Evolutionary conservation across 495 filamentous ascomycete species (phyloP), one percentile per base, ranked within the genome.

Genomic region (Symbiotaphrina buchneri): DNA sequence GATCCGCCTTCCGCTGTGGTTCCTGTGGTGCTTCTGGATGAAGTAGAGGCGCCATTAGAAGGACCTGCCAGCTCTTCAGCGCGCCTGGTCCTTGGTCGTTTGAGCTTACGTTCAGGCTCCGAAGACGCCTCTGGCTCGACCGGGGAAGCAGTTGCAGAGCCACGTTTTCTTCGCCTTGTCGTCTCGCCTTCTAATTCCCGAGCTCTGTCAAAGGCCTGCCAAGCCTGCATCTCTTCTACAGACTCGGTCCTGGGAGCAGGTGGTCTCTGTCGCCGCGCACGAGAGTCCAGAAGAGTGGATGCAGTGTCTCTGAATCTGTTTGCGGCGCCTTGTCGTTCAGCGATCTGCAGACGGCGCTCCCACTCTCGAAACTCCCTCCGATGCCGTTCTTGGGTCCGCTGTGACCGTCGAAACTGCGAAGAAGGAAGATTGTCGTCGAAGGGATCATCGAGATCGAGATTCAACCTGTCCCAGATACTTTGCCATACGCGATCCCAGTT

Each of bases 191-290:
- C 66, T 14, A 71, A 60, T 19, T 82, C 72, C 41, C 74, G 66
- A 21, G 80, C 79, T 38, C 69, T 76, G 39, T 94, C 82, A 33
- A 92, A 71, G 14, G 71, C 79, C 32, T 83, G 79, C 84, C 84
- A 94, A 7, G 84, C 84, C 18, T 67, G 61, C 38, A 71, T 61
- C 44, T 90, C 83, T 34, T 91, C 81, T 7, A 70, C 54, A 0
- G 75, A 71, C 49, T 84, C 75, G 7, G 63, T 63, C 21, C 67
- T 22, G 40, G 47, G 26, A 41, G 37, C 21, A 55, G 21, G 26
- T 39, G 33, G 48, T 6, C 55, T 58, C 13, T 47, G 51, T n/a
- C 57, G 53, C 19, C 53, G 49, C 7, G 52, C 49, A 21, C 60
- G 56, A 24, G 61, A 45, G 34, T 62, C 59, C 5, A 46, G 37